These are phyloP conservation scores for Conringia planisiliqua DNA, from an alignment of 345 rosid species.

Conservation along the genomic window DNA sequence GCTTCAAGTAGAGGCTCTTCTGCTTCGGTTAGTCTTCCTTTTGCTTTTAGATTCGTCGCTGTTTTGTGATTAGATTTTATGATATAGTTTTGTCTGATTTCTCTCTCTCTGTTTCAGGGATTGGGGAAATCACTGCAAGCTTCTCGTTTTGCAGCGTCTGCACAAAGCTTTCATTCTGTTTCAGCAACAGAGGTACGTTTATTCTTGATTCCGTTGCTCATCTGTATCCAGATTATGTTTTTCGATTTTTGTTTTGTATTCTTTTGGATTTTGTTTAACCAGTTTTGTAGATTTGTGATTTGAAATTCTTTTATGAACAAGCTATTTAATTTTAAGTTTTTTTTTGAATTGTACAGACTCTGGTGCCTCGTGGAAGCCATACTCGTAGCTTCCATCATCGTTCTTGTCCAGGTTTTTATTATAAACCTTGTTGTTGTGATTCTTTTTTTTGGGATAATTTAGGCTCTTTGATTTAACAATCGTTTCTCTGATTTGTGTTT, in stretches of 20 bases:
- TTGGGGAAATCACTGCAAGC: constrained; percentile 40
- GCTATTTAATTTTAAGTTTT: neutral
- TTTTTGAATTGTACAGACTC: constrained; percentile 37
- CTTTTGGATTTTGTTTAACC: neutral
- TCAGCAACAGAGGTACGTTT: constrained; percentile 44
- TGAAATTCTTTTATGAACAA: neutral
- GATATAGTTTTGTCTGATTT: neutral
- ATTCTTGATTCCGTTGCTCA: neutral
- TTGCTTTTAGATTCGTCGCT: neutral
- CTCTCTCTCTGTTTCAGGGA: constrained; percentile 33
- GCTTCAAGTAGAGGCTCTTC: constrained; percentile 44
- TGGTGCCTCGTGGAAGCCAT: constrained; percentile 42
- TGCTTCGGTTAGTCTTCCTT: constrained; percentile 37
- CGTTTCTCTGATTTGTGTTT: constrained; percentile 1
- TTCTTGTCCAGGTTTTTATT: constrained; percentile 45
- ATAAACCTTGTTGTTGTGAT: neutral
- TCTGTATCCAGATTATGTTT: neutral
- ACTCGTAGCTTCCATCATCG: constrained; percentile 46
- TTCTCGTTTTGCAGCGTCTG: constrained; percentile 38
- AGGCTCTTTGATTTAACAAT: neutral
- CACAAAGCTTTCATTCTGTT: constrained; percentile 40
- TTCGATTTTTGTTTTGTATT: neutral
- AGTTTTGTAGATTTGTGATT: neutral
- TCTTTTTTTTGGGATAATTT: neutral
- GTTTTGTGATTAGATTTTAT: neutral